Percentiles rank a stretch among this genome's conserved stretches.
These are phyloP conservation scores for Solanum clarkiae DNA, from an alignment of 257 asterid species.

Conservation along the genomic window DNA sequence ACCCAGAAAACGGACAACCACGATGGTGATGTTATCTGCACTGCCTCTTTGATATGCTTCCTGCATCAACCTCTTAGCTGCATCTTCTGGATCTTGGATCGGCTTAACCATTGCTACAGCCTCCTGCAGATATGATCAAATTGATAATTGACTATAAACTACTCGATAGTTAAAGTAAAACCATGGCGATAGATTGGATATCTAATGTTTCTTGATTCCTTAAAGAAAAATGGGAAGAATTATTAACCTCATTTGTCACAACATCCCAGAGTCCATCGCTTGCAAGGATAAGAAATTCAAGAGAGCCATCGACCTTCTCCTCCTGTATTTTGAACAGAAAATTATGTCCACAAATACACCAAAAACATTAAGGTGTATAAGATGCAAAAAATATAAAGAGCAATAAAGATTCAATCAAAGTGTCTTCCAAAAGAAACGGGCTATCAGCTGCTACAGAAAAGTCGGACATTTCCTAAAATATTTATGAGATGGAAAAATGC, in stretches of 20 bases:
- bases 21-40: conserved; percentile 76
- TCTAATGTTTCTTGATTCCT: background rate
- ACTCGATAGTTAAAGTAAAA: background rate
- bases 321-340: conserved; percentile 32
- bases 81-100: conserved; percentile 78
- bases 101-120: conserved; percentile 83
- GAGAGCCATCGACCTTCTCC: conserved; percentile 68
- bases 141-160: background rate
- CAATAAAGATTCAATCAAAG: background rate
- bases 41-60: conserved; percentile 91
- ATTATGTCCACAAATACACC: background rate
- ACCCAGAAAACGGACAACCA: conserved; percentile 64
- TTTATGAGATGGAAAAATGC: background rate
- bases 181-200: background rate
- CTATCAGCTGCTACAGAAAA: background rate
- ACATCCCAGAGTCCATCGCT: conserved; percentile 97
- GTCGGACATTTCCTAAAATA: background rate
- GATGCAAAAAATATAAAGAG: background rate
- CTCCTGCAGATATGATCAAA: conserved; percentile 32
- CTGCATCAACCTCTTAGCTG: conserved; percentile 78
- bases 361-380: background rate
- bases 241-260: conserved; percentile 65
- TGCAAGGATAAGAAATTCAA: conserved; percentile 91
- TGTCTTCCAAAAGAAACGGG: background rate
- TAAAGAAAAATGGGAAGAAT: background rate